These are phyloP conservation scores for Eimeria acervulina DNA, from an alignment of 169 alveolate genomes.

Conservation along the genomic window DNA sequence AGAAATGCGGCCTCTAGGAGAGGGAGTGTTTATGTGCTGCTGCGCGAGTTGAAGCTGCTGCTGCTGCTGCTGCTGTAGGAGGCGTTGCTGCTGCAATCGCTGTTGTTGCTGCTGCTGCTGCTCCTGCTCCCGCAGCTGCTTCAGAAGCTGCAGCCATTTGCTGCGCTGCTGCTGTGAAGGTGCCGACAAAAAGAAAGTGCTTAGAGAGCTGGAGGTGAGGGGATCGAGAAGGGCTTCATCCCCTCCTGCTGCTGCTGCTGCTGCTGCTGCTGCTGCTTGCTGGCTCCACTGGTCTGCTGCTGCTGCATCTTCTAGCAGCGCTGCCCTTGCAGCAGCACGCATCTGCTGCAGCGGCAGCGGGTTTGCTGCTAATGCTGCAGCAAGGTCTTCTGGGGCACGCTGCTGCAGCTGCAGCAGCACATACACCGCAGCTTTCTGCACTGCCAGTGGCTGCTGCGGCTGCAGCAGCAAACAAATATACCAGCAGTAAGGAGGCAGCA, in stretches of 20 bases:
- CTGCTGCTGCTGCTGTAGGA: conserved; percentile 45
- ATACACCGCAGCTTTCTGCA: conserved; percentile 72
- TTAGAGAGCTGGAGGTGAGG: not conserved
- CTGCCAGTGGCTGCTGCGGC: not conserved
- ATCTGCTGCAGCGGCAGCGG: conserved; percentile 68
- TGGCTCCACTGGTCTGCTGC: conserved; percentile 32
- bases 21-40: conserved; percentile 27
- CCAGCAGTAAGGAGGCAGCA: conserved; percentile 50
- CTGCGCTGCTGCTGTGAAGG: conserved; percentile 64
- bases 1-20: conserved; percentile 21
- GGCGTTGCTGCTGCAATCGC: conserved; percentile 17
- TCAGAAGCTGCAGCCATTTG: conserved; percentile 6
- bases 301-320: conserved; percentile 51
- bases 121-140: conserved; percentile 59
- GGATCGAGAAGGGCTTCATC: conserved; percentile 52
- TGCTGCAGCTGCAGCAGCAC: conserved; percentile 83
- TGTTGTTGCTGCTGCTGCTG: conserved; percentile 64
- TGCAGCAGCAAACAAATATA: conserved; percentile 41
- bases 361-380: conserved; percentile 66
- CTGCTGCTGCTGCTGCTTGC: conserved; percentile 63
- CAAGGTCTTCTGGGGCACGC: conserved; percentile 60
- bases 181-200: conserved; percentile 24
- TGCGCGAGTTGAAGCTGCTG: no score
- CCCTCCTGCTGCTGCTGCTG: conserved; percentile 76
- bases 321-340: conserved; percentile 45